Evolutionary conservation across 441 rosid genomes (phyloP), one percentile per base, ranked within the genome.

Genomic region (Pelargonium myrrhifolium): DNA sequence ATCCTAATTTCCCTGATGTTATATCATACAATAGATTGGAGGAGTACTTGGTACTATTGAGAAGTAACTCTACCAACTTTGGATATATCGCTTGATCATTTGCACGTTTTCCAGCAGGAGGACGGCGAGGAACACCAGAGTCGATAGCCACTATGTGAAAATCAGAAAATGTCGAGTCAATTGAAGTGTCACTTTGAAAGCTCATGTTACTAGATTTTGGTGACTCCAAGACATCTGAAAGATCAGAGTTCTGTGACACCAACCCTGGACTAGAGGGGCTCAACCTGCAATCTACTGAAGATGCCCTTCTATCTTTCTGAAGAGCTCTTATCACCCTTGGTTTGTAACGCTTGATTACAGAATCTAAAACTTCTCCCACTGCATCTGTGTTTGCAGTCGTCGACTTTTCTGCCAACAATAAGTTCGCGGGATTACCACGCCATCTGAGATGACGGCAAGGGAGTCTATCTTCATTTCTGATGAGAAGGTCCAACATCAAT

Each of bases 391-490:
- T 76, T 65, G 77, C 66, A 49, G 89, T 78, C 47, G 76, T 49
- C 71, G 77, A 68, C 71, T 86, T 87, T 64, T 95, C 98, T 22
- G 99, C 86, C 79, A 87, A 74, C 79, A 95, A 81, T 58, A 95
- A 77, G 82, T 95, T 95, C 71, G 97, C 91, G 9, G 97, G 83
- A 87, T 95, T 95, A 62, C 99, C 99, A 60, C 98, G 97, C 99
- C 99, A 95, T 74, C 95, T 79, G 64, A 95, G 89, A 69, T 92
- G 86, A 67, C 86, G 97, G 77, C 98, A 95, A 71, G 96, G 96
- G 68, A 95, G 82, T 65, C 99, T 85, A 80, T 95, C 99, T 79
- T 95, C 99, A 69, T 95, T 95, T 80, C 99, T 85, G 72, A 92
- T 90, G 68, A 95, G 87, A 75, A 95, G 96, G 81, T 95, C 99